These are phyloP conservation scores for Eragrostis nindensis DNA, from an alignment of 176 grass and related monocot species.

Conservation along the genomic window DNA sequence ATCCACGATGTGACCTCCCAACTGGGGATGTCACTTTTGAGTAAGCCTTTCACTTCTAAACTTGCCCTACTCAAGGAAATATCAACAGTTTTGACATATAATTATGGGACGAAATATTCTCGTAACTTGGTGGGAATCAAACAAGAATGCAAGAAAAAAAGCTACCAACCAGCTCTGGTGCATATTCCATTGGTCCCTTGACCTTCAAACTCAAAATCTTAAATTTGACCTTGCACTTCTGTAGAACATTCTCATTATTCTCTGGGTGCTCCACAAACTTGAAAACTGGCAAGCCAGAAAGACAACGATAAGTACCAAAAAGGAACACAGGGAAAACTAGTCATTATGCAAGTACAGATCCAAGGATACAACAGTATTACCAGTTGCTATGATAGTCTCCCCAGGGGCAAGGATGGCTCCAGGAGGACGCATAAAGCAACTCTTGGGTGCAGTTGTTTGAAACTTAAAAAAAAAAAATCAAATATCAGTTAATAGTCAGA, in stretches of 20 bases:
- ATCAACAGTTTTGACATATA: neutral
- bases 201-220: conserved; percentile 99
- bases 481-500: conserved; percentile 43
- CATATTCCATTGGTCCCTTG: conserved; percentile 95
- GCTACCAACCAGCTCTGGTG: conserved; percentile 76
- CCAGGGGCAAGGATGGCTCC: conserved; percentile 96
- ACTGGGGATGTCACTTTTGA: neutral
- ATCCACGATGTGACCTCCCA: conserved; percentile 22
- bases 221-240: conserved; percentile 95
- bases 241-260: conserved; percentile 86
- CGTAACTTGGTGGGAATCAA: conserved; percentile 25
- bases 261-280: conserved; percentile 99
- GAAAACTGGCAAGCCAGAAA: conserved; percentile 66
- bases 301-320: conserved; percentile 38
- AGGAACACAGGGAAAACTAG: conserved; percentile 25
- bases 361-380: conserved; percentile 45
- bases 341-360: conserved; percentile 30
- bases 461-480: conserved; percentile 74
- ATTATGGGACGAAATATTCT: neutral
- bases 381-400: conserved; percentile 92
- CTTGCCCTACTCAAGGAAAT: neutral
- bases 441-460: conserved; percentile 98
- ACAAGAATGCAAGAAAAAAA: neutral
- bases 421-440: conserved; percentile 98
- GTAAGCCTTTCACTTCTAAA: too few relatives aligned